Base-by-base conservation (phyloP, 2,329 filamentous ascomycete genomes). In the Aspergillus sclerotialis region DNA sequence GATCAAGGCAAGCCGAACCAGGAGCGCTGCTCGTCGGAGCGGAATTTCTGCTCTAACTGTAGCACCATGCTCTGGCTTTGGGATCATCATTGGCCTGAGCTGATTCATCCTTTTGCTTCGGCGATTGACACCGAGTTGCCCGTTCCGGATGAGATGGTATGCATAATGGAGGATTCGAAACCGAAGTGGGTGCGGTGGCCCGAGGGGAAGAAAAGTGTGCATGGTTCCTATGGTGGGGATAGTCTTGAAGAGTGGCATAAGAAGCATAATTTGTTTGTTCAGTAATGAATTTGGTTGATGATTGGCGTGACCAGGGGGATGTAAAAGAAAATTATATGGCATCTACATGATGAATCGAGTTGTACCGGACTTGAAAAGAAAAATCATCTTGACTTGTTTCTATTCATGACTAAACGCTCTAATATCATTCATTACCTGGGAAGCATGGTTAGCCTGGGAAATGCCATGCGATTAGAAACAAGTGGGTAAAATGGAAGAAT, bases 81-180 rank as follows among this genome's bases (percentile, higher is more conserved):
- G 61, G 66, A 70, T 44, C 49, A 58, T 13, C 53, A 61, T 11
- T 70, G 65, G 65, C 67, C 66, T 0, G 65, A 70, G 39, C 35
- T 70, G 33, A 67, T 69, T 32, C 68, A 70, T 46, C 68, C 66
- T 1, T 71, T 70, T 51, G 65, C 67, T 4, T 64, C 65, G 7
- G 68, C 67, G 13, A 69, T 71, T 41, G 68, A 70, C 49, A 67
- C 63, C 4, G 61, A 67, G 18, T 37, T 71, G 36, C 63, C 64
- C 0, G 53, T 52, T 21, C 64, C 65, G 1, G 60, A 65, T 15
- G 63, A 68, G 45, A 69, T 70, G 66, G 60, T 68, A 19, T 71
- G 67, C 43, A 52, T 69, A 17, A 58, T 61, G 54, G 57, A 41
- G 9, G 46, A 52, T 27, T 69, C 63, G 15, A 71, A 69, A 49